phyloP scores from a whole-genome alignment of 192 early-diverging fungal genomes.

The Backusella psychrophila region DNA sequence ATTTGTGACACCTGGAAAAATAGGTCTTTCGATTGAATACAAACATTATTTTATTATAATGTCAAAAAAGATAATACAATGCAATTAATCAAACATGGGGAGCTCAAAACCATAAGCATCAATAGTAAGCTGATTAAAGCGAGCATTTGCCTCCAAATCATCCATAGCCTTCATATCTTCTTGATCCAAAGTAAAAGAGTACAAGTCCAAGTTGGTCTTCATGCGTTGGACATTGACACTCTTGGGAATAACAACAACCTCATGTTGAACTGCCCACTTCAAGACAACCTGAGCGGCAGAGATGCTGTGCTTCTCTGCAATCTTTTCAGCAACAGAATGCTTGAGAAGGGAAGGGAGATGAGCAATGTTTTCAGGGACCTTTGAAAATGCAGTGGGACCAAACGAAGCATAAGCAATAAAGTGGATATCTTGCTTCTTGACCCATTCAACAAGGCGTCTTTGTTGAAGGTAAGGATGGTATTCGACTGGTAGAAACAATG shows the following conservation, averaged over 20 bases:
- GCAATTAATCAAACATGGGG: conserved; percentile 45
- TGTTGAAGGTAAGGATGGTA: conserved; percentile 75
- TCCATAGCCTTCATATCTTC: conserved; percentile 52
- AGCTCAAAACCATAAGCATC: conserved; percentile 41
- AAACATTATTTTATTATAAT: background rate
- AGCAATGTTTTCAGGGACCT: conserved; percentile 19
- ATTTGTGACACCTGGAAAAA: too few relatives aligned
- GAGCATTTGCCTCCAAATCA: conserved; percentile 35
- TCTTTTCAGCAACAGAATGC: conserved; percentile 43
- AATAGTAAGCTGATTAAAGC: conserved; percentile 50
- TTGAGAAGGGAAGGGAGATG: conserved; percentile 41
- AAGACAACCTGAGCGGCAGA: conserved; percentile 59
- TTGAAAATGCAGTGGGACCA: conserved; percentile 42
- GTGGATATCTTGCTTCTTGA: conserved; percentile 51
- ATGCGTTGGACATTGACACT: conserved; percentile 51
- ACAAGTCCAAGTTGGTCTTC: conserved; percentile 51
- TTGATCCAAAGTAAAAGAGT: conserved; percentile 40
- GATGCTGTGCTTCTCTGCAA: conserved; percentile 52
- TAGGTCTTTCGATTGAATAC: too few relatives aligned
- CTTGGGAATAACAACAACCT: conserved; percentile 71
- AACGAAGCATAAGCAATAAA: conserved; percentile 76
- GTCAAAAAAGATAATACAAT: background rate
- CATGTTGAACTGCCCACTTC: conserved; percentile 65
- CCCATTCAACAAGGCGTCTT: conserved; percentile 57
- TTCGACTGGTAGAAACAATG: conserved; percentile 44